These are phyloP conservation scores for Diaporthe velutina DNA, from an alignment of 2,329 filamentous ascomycete genomes.

Conservation along the genomic window DNA sequence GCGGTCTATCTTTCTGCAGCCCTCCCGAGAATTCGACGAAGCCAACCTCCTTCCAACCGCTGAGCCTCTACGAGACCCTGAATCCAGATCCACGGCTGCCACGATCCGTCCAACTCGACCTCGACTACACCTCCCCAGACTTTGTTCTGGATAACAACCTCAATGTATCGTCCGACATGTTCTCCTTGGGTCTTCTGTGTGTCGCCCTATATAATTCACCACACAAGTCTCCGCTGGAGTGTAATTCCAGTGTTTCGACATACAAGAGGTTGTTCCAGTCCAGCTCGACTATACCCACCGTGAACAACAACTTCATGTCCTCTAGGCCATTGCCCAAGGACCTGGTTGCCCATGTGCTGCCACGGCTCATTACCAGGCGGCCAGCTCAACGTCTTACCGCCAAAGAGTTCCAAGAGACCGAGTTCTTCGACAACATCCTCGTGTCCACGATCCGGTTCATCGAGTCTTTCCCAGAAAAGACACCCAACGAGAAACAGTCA, in stretches of 20 bases:
- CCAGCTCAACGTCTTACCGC: conserved; percentile 90
- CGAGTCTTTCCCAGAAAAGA: conserved; percentile 92
- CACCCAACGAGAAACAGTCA: conserved; percentile 87
- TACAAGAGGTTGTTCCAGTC: conserved; percentile 89
- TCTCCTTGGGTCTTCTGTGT: conserved; percentile 90
- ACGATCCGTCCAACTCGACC: conserved; percentile 84
- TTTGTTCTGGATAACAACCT: conserved; percentile 93
- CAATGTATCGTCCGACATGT: conserved; percentile 88
- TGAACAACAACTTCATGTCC: conserved; percentile 86
- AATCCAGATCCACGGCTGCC: conserved; percentile 90
- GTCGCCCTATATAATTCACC: conserved; percentile 95
- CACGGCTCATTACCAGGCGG: conserved; percentile 86
- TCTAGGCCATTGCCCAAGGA: conserved; percentile 85
- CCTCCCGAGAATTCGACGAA: conserved; percentile 82
- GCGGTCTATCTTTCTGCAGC: conserved; percentile 90
- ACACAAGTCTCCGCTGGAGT: conserved; percentile 86
- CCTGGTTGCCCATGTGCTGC: conserved; percentile 80
- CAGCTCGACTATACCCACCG: conserved; percentile 82
- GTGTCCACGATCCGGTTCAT: conserved; percentile 97
- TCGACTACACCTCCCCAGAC: conserved; percentile 95
- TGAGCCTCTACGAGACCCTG: conserved; percentile 85
- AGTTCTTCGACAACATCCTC: conserved; percentile 96
- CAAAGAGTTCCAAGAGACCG: conserved; percentile 92
- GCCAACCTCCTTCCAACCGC: conserved; percentile 80
- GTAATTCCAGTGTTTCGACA: conserved; percentile 82